Percentiles rank a stretch among this genome's conserved stretches.
phyloP scores from a whole-genome alignment of 2,329 filamentous ascomycete genomes.

The Chaetothyriales sp. region DNA sequence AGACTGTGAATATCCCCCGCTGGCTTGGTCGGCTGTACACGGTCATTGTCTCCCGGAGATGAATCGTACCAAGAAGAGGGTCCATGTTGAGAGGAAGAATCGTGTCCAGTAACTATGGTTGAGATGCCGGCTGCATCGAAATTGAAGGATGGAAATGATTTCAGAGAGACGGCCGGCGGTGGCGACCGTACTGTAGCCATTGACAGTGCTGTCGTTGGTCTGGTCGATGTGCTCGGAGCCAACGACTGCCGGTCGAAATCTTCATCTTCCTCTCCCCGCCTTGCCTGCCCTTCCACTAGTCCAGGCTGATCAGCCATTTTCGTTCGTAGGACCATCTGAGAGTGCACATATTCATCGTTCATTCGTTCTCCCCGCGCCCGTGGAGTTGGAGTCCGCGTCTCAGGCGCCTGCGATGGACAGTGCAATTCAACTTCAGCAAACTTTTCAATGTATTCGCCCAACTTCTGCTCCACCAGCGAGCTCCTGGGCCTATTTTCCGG shows the following conservation, averaged over 20 bases:
- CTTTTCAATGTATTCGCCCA: slow-evolving; percentile 19
- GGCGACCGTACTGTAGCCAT: slow-evolving; percentile 2
- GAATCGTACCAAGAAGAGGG: no score
- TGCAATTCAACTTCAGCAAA: slow-evolving; percentile 26
- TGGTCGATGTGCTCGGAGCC: background rate
- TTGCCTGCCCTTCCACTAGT: background rate
- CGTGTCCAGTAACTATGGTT: slow-evolving; percentile 4
- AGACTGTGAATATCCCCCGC: background rate
- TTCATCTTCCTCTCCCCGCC: background rate
- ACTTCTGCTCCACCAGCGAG: slow-evolving; percentile 20
- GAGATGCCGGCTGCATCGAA: slow-evolving; percentile 12
- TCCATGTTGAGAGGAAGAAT: slow-evolving; percentile 1
- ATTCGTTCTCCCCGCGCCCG: background rate
- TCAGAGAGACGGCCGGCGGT: slow-evolving; percentile 7
- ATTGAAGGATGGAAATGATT: slow-evolving; percentile 10
- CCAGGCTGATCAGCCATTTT: background rate
- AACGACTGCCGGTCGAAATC: background rate
- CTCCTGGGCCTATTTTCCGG: slow-evolving; percentile 23
- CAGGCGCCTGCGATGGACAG: slow-evolving; percentile 5
- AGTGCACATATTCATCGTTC: background rate
- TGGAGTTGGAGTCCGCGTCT: background rate
- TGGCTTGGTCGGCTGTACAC: slow-evolving; percentile 2
- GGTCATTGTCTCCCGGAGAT: slow-evolving; percentile 1
- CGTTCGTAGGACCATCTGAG: no score
- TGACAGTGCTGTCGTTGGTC: background rate